Conservation (phyloP, 2,329 filamentous ascomycete genomes). For the Colletotrichum siamense region DNA sequence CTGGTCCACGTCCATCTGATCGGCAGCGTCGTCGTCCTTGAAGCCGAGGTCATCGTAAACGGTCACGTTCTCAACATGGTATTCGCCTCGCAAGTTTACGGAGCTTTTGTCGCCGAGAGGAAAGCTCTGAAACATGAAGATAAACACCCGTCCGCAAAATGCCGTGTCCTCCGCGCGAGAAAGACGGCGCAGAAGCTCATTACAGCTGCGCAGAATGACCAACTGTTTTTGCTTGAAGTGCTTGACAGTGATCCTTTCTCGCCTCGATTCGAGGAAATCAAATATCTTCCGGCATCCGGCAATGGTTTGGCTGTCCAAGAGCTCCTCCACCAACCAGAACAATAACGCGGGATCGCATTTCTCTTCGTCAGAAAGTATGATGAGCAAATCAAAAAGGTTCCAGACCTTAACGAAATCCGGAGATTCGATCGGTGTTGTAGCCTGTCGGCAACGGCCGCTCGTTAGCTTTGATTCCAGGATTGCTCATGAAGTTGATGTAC, state of each 20-base stretch:
- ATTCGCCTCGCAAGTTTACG: slow-evolving; percentile 94
- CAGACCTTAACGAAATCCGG: slow-evolving; percentile 84
- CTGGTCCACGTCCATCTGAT: slow-evolving; percentile 72
- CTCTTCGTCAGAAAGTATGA: slow-evolving; percentile 83
- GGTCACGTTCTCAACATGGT: slow-evolving; percentile 93
- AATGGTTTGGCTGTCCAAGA: slow-evolving; percentile 95
- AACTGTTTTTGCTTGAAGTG: slow-evolving; percentile 85
- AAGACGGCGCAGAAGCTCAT: slow-evolving; percentile 89
- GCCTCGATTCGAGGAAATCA: slow-evolving; percentile 91
- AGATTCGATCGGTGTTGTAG: slow-evolving; percentile 76
- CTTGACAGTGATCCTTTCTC: slow-evolving; percentile 83
- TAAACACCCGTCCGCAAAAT: slow-evolving; percentile 96
- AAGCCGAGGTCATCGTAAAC: slow-evolving; percentile 69
- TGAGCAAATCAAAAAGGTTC: slow-evolving; percentile 93
- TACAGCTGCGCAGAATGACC: slow-evolving; percentile 91
- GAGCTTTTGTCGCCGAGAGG: slow-evolving; percentile 96
- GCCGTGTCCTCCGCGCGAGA: slow-evolving; percentile 97
- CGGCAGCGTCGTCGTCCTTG: slow-evolving; percentile 35
- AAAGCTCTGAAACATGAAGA: slow-evolving; percentile 98
- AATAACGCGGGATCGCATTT: slow-evolving; percentile 79
- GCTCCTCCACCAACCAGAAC: slow-evolving; percentile 91
- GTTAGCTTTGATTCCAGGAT: neutral
- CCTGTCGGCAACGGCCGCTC: slow-evolving; percentile 48
- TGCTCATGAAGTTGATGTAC: slow-evolving; percentile 53
- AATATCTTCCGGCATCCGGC: slow-evolving; percentile 90